Conservation (phyloP, 805 yeast genomes). For the Tanozyma kutaoensis region DNA sequence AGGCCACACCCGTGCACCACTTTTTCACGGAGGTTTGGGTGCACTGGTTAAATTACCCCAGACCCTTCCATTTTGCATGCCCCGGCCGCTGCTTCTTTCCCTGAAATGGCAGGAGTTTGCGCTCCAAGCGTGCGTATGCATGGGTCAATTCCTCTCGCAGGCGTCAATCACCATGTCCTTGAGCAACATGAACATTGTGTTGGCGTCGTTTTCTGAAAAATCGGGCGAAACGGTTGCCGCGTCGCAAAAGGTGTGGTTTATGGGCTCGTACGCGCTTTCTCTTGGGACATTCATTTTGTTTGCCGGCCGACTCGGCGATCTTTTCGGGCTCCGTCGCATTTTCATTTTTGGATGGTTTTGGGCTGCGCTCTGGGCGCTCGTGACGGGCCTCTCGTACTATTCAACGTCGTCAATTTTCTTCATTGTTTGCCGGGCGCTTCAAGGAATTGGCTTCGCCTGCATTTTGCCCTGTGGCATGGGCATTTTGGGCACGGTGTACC, state of each 20-base stretch:
- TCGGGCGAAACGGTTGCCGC: not conserved
- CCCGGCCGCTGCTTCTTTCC: slow-evolving; percentile 3
- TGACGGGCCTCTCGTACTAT: slow-evolving; percentile 46
- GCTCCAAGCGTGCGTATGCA: slow-evolving; percentile 4
- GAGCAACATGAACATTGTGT: slow-evolving; percentile 22
- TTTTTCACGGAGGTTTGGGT: too few relatives aligned
- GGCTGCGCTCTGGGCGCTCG: slow-evolving; percentile 42
- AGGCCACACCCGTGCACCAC: too few relatives aligned
- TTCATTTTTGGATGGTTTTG: slow-evolving; percentile 43
- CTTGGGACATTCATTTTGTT: slow-evolving; percentile 62
- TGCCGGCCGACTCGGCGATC: slow-evolving; percentile 62
- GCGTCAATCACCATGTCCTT: slow-evolving; percentile 24
- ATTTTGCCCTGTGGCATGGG: slow-evolving; percentile 51
- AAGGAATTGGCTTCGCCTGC: slow-evolving; percentile 53
- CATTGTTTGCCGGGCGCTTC: slow-evolving; percentile 43
- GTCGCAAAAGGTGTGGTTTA: slow-evolving; percentile 31
- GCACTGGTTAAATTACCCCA: too few relatives aligned
- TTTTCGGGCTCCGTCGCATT: slow-evolving; percentile 48
- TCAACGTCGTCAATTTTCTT: slow-evolving; percentile 35
- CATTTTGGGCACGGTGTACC: slow-evolving; percentile 31
- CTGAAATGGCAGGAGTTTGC: slow-evolving; percentile 5
- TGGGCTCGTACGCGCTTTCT: slow-evolving; percentile 59
- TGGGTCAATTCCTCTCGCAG: slow-evolving; percentile 23
- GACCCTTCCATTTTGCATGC: too few relatives aligned
- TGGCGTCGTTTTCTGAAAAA: slow-evolving; percentile 10